Conservation (phyloP, 108 stramenopile species). For the Craspedostauros australis region DNA sequence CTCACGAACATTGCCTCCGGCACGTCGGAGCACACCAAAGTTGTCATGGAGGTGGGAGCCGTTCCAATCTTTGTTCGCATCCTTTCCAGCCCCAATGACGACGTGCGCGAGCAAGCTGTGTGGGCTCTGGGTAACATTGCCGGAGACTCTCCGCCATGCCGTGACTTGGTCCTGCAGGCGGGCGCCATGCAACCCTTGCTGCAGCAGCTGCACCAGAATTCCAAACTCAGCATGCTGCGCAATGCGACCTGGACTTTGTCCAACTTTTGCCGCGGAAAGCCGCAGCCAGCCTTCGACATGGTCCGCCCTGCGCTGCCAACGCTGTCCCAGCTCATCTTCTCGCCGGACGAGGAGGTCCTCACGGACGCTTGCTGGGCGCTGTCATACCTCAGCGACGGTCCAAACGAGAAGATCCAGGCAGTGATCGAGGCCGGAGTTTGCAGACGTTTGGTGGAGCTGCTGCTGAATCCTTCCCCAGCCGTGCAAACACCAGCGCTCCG, state of each 20-base stretch:
- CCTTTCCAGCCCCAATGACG: constrained; percentile 88
- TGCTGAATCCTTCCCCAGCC: constrained; percentile 85
- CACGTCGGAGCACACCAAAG: constrained; percentile 94
- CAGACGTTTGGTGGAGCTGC: constrained; percentile 90
- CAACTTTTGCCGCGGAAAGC: constrained; percentile 99
- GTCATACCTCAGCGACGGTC: constrained; percentile 92
- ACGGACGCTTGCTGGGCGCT: constrained; percentile 99
- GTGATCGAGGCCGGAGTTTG: constrained; percentile 98
- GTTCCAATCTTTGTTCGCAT: constrained; percentile 94
- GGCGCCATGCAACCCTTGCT: constrained; percentile 94
- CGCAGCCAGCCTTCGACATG: constrained; percentile 93
- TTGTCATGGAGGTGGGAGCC: constrained; percentile 97
- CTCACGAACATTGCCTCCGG: constrained; percentile 98
- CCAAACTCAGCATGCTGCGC: constrained; percentile 93
- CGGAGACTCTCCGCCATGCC: constrained; percentile 94
- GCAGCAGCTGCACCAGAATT: constrained; percentile 85
- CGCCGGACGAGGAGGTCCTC: constrained; percentile 95
- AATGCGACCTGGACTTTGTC: constrained; percentile 99
- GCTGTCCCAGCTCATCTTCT: constrained; percentile 90
- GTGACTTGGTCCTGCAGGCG: constrained; percentile 89
- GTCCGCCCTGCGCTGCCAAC: constrained; percentile 88
- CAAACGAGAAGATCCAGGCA: constrained; percentile 97
- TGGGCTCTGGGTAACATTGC: constrained; percentile 99
- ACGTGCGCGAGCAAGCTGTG: constrained; percentile 97
- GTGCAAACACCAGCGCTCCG: constrained; percentile 97